These are phyloP conservation scores for Cucumis cinereus DNA, from an alignment of 306 rosid genomes.

Conservation along the genomic window DNA sequence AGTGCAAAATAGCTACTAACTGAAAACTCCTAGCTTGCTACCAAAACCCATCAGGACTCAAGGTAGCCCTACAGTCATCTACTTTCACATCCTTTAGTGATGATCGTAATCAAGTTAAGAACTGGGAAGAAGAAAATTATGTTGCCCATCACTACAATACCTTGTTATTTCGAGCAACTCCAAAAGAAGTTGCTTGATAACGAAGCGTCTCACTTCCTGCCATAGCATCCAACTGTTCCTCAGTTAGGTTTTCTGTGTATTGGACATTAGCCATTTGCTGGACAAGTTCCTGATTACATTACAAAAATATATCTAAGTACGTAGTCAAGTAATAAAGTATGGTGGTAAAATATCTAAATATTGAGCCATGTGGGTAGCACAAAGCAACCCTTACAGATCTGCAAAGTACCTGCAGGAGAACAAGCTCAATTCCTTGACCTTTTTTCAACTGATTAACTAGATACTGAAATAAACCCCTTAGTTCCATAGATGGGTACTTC, in stretches of 20 bases:
- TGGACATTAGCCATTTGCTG: constrained; percentile 99
- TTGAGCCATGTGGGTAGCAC: background rate
- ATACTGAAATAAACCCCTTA: constrained; percentile 97
- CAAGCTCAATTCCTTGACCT: constrained; percentile 93
- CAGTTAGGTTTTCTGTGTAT: constrained; percentile 89
- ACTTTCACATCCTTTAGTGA: background rate
- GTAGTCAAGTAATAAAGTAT: background rate
- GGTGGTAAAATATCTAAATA: background rate
- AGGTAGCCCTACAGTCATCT: background rate
- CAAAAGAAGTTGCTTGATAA: constrained; percentile 88
- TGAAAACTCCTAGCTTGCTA: background rate
- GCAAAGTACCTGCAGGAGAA: constrained; percentile 69
- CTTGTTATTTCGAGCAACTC: constrained; percentile 89
- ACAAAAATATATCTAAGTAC: constrained; percentile 7
- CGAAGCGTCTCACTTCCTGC: constrained; percentile 98
- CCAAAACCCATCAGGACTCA: background rate
- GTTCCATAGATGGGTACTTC: constrained; percentile 97
- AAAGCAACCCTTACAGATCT: background rate
- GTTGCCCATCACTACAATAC: constrained; percentile 17
- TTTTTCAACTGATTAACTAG: constrained; percentile 90
- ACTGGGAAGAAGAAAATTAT: background rate
- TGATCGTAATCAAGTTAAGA: background rate
- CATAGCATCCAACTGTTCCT: constrained; percentile 95
- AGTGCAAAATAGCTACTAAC: background rate
- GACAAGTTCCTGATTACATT: constrained; percentile 69